A percentile compares a stretch with the other conserved stretches of the same genome.
phyloP scores from a whole-genome alignment of 2,329 filamentous ascomycete genomes.

The Penicillium sp. region DNA sequence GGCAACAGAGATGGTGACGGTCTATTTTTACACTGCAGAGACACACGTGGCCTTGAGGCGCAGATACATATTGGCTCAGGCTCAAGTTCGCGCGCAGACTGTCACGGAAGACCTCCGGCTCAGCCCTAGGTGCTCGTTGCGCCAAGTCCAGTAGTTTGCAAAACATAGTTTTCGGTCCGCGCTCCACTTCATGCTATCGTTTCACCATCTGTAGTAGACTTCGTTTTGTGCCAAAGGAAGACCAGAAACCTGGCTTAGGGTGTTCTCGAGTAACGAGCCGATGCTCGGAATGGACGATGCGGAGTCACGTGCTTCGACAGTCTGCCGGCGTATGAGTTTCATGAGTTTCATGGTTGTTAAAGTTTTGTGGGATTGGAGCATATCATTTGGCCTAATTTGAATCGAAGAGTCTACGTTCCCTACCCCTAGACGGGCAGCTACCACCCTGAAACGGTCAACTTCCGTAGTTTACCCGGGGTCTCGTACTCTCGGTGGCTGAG shows the following conservation, averaged over 20 bases:
- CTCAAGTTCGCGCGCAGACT: slow-evolving; percentile 4
- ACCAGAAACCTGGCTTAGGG: no score
- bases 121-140: slow-evolving; percentile 15
- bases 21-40: slow-evolving; percentile 5
- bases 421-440: neutral
- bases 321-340: neutral
- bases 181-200: slow-evolving; percentile 9
- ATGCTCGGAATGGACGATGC: neutral
- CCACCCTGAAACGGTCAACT: neutral
- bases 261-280: no score
- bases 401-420: neutral
- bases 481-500: neutral
- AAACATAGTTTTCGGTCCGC: slow-evolving; percentile 13
- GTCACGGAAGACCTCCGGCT: neutral
- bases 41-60: slow-evolving; percentile 6
- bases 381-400: no score
- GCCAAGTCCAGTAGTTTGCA: no score
- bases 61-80: slow-evolving; percentile 11
- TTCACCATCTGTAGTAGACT: slow-evolving; percentile 2
- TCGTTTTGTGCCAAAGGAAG: neutral
- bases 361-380: no score
- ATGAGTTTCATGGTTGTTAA: no score
- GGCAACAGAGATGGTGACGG: neutral
- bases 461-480: slow-evolving; percentile 2
- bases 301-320: neutral